phyloP scores from a whole-genome alignment of 306 rosid species.

The Rosa lucieae region DNA sequence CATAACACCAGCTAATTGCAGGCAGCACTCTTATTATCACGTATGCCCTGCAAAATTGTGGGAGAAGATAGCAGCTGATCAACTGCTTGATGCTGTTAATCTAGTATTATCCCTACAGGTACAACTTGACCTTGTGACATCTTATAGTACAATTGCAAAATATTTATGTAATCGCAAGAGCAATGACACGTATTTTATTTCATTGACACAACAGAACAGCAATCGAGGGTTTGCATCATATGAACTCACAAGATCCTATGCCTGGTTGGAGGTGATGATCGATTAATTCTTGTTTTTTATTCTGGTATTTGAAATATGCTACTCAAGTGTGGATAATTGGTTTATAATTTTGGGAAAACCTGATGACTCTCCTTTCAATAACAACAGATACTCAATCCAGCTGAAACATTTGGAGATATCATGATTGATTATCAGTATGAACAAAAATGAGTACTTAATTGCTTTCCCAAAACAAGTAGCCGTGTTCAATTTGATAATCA shows the following conservation, averaged over 20 bases:
- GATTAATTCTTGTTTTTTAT: background rate
- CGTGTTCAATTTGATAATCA: background rate
- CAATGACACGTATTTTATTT: background rate
- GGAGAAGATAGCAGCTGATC: slow-evolving; percentile 45
- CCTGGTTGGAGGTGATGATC: slow-evolving; percentile 63
- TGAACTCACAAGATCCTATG: slow-evolving; percentile 78
- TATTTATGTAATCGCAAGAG: background rate
- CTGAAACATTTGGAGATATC: slow-evolving; percentile 61
- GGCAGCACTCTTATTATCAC: slow-evolving; percentile 59
- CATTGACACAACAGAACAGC: slow-evolving; percentile 42
- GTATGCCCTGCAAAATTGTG: slow-evolving; percentile 46
- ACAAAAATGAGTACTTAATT: background rate
- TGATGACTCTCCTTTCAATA: background rate
- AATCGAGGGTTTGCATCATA: slow-evolving; percentile 81
- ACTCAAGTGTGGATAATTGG: background rate
- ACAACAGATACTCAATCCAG: slow-evolving; percentile 62
- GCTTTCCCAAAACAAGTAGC: background rate
- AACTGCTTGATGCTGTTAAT: slow-evolving; percentile 52
- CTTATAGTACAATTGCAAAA: background rate
- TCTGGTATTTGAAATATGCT: background rate
- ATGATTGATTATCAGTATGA: slow-evolving; percentile 72
- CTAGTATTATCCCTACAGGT: slow-evolving; percentile 69
- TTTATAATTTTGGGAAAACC: background rate
- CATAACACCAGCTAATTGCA: slow-evolving; percentile 12
- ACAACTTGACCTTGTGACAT: background rate